phyloP scores from a whole-genome alignment of 2,329 filamentous ascomycete genomes.

The Monosporascus sp. region DNA sequence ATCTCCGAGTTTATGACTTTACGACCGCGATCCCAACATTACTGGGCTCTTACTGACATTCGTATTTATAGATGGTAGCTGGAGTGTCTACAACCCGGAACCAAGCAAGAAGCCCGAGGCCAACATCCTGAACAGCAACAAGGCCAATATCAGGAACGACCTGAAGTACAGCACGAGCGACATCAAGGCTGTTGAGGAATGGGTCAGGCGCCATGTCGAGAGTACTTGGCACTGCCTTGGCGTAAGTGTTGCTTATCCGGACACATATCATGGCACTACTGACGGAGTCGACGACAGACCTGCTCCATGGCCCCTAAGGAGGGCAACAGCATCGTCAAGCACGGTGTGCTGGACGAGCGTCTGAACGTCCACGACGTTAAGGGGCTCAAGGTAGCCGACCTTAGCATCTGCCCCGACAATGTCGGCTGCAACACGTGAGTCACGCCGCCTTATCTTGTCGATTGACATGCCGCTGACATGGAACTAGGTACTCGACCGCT shows the following conservation, averaged over 20 bases:
- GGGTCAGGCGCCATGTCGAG: slow-evolving; percentile 67
- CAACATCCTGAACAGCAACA: slow-evolving; percentile 56
- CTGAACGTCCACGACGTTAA: slow-evolving; percentile 74
- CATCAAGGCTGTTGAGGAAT: slow-evolving; percentile 62
- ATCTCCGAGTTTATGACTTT: too few relatives aligned
- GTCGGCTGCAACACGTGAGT: slow-evolving; percentile 63
- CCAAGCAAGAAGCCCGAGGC: slow-evolving; percentile 44
- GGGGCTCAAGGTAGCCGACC: slow-evolving; percentile 71
- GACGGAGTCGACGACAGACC: slow-evolving; percentile 35
- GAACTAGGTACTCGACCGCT: slow-evolving; percentile 57
- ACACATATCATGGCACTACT: background rate
- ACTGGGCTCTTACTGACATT: too few relatives aligned
- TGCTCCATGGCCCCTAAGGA: slow-evolving; percentile 73
- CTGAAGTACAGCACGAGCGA: slow-evolving; percentile 61
- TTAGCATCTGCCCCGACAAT: slow-evolving; percentile 74
- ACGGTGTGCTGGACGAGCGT: slow-evolving; percentile 71
- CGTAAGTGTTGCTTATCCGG: slow-evolving; percentile 28
- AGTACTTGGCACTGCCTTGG: slow-evolving; percentile 66
- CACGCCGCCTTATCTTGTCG: slow-evolving; percentile 14
- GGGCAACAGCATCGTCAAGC: slow-evolving; percentile 75
- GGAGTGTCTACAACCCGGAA: slow-evolving; percentile 55
- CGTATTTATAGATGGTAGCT: slow-evolving; percentile 50
- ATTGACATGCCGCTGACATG: background rate
- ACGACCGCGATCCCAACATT: too few relatives aligned
- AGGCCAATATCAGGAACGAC: slow-evolving; percentile 53